These are phyloP conservation scores for Lecanicillium sp. DNA, from an alignment of 2,329 filamentous ascomycete species.

Conservation along the genomic window DNA sequence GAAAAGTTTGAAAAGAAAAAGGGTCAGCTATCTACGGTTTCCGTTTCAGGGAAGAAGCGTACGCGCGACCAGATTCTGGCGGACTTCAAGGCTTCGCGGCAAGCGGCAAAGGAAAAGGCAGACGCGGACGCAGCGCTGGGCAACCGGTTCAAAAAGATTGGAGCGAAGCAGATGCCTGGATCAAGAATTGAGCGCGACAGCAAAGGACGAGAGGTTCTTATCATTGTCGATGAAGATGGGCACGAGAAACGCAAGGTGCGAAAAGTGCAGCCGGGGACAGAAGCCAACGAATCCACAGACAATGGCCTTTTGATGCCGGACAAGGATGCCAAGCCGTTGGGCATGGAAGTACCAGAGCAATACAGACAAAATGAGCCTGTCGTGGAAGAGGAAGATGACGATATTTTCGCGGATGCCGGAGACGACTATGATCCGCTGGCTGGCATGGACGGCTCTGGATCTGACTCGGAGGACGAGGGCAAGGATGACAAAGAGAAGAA, in stretches of 20 bases:
- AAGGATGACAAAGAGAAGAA: constrained; percentile 24
- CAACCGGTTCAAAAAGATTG: constrained; percentile 57
- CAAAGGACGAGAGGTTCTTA: constrained; percentile 54
- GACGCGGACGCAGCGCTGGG: constrained; percentile 46
- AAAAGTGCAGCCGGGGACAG: constrained; percentile 34
- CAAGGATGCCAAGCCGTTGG: constrained; percentile 48
- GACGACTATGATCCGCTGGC: constrained; percentile 62
- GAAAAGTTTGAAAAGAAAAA: constrained; percentile 48
- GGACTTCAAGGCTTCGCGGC: constrained; percentile 54
- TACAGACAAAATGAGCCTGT: constrained; percentile 38
- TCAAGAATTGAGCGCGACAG: constrained; percentile 53
- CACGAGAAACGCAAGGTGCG: constrained; percentile 58
- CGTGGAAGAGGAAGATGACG: constrained; percentile 45
- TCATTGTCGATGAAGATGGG: constrained; percentile 57
- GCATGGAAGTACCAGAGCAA: constrained; percentile 57
- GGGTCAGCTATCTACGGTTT: constrained; percentile 48
- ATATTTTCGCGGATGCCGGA: constrained; percentile 59
- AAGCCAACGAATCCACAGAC: constrained; percentile 25
- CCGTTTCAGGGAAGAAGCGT: constrained; percentile 50
- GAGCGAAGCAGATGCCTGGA: constrained; percentile 41
- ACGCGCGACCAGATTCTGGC: constrained; percentile 59
- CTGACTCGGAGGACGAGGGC: constrained; percentile 36
- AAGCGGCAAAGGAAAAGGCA: constrained; percentile 47
- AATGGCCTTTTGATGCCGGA: constrained; percentile 43
- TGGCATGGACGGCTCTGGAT: constrained; percentile 39